Evolutionary conservation across 2,329 filamentous ascomycete species (phyloP), one percentile per base, ranked within the genome.

Genomic region (Passalora sequoiae): DNA sequence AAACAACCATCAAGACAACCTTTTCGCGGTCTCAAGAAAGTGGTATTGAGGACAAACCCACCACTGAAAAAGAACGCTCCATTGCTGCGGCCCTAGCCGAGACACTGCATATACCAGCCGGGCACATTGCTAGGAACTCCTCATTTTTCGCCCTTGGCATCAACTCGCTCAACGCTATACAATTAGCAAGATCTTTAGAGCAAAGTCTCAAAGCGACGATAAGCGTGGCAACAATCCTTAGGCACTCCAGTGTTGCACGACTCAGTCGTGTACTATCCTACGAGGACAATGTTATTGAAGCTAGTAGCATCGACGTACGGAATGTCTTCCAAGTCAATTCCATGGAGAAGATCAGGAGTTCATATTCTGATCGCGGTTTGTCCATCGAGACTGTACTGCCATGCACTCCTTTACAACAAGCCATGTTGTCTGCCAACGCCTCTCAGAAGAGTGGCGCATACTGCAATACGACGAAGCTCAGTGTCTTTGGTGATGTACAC

Each of bases 371-470:
- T 1, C 25, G 39, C 17, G 47, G 44, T 3, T 29, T 33, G 3
- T 16, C 53, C 0, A 68, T 84, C 2, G 65, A 75, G 21, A 70
- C 68, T 1, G 71, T 94, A 6, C 66, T 89, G 4, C 89, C 89
- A 1, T 95, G 89, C 60, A 94, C 88, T 1, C 85, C 89, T 1
- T 68, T 96, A 0, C 89, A 96, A 62, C 85, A 94, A 67, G 84
- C 83, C 1, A 95, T 95, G 88, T 70, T 95, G 0, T 82, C 80
- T 2, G 76, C 78, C 6, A 66, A 66, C 19, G 53, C 62, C 3
- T 66, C 66, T 56, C 69, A 49, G 2, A 64, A 64, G 1, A 62
- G 68, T 8, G 65, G 66, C 1, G 72, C 80, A 2, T 95, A 95
- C 60, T 80, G 76, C 56, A 95, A 94, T 60, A 77, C 77, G 36